Base-by-base conservation (phyloP, 805 yeast species). In the Saturnispora halmiae region DNA sequence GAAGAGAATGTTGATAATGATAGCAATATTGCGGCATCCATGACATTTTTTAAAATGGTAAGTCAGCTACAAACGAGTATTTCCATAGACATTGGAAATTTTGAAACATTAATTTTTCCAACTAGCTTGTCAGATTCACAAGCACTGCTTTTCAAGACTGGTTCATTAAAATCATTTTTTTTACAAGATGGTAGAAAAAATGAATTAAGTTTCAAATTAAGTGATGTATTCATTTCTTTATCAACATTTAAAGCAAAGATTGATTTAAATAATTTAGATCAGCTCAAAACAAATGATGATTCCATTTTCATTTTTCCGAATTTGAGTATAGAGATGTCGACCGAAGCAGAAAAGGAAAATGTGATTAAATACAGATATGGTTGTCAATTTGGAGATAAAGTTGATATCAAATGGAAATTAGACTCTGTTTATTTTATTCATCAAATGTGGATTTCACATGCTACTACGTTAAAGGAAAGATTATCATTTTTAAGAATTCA, bases 371-470 rank as follows among this genome's bases (percentile, higher is more conserved):
- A 79, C 53, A 64, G 70, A 2, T 92, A 74, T 58, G 69, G 69
- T 34, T 77, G 92, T 37, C 66, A 77, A 2, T 86, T 92, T 64
- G 94, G 85, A 7, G 96, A 95, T 21, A 77, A 85, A 13, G 92
- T 92, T 30, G 94, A 86, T 45, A 78, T 92, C 1, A 73, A 85
- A 36, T 92, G 98, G 98, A 92, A 92, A 56, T 63, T 92, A 22
- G 96, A 97, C 0, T 80, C 95, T 0, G 79, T 92, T 15, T 84
- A 82, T 52, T 86, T 86, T 48, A 85, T 92, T 26, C 69, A 94
- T 27, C 95, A 86, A 52, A 87, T 92, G 95, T 82, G 88, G 79
- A 73, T 86, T 11, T 74, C 87, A 2, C 96, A 92, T 62, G 78
- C 77, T 1, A 72, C 77, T 33, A 82, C 95, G 0, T 64, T 85